phyloP scores from a whole-genome alignment of 2,329 filamentous ascomycete species.

The Trichoderma brevicompactum region DNA sequence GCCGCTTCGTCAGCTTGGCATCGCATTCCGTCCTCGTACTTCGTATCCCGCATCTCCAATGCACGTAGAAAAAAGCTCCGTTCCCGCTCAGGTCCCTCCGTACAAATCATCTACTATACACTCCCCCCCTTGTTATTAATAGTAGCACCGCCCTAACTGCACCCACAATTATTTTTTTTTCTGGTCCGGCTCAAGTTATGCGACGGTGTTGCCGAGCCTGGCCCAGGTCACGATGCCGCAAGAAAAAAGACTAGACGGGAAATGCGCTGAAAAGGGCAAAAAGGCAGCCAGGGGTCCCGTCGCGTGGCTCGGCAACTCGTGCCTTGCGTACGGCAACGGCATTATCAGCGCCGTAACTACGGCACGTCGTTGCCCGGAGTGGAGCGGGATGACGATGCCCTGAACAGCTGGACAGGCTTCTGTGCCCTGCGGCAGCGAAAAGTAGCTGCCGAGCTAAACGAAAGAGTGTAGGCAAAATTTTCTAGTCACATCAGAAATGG shows the following conservation, averaged over 20 bases:
- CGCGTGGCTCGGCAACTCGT: slow-evolving; percentile 16
- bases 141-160: slow-evolving; percentile 10
- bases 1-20: too few species aligned
- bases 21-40: too few species aligned
- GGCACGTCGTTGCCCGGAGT: slow-evolving; percentile 8
- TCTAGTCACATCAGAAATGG: background rate
- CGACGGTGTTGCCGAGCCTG: slow-evolving; percentile 17
- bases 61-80: too few species aligned
- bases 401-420: background rate
- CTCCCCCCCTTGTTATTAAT: slow-evolving; percentile 18
- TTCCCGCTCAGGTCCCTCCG: too few species aligned
- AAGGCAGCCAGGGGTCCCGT: background rate
- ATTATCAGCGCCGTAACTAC: background rate
- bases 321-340: background rate
- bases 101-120: too few species aligned
- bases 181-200: background rate
- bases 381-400: slow-evolving; percentile 8
- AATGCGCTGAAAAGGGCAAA: slow-evolving; percentile 4
- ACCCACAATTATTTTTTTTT: background rate
- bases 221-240: slow-evolving; percentile 10
- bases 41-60: too few species aligned
- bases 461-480: background rate
- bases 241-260: background rate
- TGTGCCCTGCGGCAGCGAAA: slow-evolving; percentile 1
- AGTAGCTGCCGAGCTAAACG: background rate